Conservation (phyloP, 129 eudicot genomes). For the Chrysanthemum makinoi region DNA sequence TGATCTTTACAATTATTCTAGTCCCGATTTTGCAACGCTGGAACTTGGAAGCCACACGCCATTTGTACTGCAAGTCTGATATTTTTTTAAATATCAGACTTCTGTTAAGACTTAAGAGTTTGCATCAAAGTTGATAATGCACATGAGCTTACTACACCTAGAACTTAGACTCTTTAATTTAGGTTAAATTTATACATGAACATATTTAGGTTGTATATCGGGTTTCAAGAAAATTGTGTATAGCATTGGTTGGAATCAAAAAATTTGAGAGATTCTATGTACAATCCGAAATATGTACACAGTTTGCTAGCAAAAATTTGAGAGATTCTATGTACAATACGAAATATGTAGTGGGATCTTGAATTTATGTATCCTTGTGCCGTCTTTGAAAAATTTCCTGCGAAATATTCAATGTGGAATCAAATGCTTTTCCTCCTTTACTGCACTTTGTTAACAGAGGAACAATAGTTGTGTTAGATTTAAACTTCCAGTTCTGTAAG, state of each 20-base stretch:
- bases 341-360: neutral
- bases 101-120: neutral
- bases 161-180: too few relatives aligned
- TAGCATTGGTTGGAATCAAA: neutral
- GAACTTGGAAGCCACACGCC: neutral
- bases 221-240: too few relatives aligned
- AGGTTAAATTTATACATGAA: too few relatives aligned
- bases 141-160: too few relatives aligned
- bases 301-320: neutral
- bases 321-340: neutral
- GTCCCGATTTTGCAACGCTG: neutral
- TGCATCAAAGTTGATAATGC: neutral
- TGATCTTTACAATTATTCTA: neutral
- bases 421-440: constrained; percentile 4
- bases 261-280: neutral
- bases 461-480: neutral
- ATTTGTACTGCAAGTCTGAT: neutral
- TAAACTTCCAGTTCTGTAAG: neutral
- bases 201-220: too few relatives aligned
- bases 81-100: neutral
- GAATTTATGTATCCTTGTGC: neutral
- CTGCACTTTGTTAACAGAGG: neutral
- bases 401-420: neutral
- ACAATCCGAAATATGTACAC: neutral
- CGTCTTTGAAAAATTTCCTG: neutral